A percentile compares a stretch with the other conserved stretches of the same genome.
Conservation (phyloP, 2,329 filamentous ascomycete genomes). For the Ustulina deusta region DNA sequence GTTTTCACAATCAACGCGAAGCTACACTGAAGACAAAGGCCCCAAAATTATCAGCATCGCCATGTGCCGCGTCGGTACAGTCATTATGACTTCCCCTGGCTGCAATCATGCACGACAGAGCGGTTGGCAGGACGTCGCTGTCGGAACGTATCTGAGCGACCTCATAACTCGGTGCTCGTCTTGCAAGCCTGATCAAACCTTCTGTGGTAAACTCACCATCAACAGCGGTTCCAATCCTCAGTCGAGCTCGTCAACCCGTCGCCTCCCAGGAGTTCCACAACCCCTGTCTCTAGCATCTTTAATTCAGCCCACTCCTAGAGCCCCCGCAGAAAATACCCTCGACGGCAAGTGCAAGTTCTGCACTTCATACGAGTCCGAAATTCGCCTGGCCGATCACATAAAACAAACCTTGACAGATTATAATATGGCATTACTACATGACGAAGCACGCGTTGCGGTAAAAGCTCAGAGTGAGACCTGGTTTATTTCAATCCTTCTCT, state of each 20-base stretch:
- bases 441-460: conserved; percentile 35
- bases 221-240: conserved; percentile 22
- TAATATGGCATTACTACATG: conserved; percentile 41
- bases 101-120: conserved; percentile 43
- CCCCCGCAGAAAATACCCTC: conserved; percentile 26
- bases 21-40: conserved; percentile 13
- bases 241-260: conserved; percentile 27
- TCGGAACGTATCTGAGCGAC: conserved; percentile 35
- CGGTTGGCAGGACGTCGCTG: conserved; percentile 39
- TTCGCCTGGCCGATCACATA: conserved; percentile 40
- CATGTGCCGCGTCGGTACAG: conserved; percentile 42
- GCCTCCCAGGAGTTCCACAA: conserved; percentile 26
- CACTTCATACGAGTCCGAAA: conserved; percentile 39
- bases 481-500: not conserved
- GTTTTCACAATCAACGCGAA: conserved; percentile 7
- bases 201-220: conserved; percentile 39
- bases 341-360: conserved; percentile 44
- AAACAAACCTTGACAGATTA: conserved; percentile 42
- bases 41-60: conserved; percentile 7
- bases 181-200: conserved; percentile 33
- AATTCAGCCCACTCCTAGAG: conserved; percentile 30
- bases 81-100: conserved; percentile 38
- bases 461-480: conserved; percentile 38
- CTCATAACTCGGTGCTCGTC: conserved; percentile 39
- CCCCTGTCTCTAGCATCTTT: conserved; percentile 37